A percentile compares a stretch with the other conserved stretches of the same genome.
Evolutionary conservation across 2,329 filamentous ascomycete species (phyloP).

Genomic region (Penicillium sp.): DNA sequence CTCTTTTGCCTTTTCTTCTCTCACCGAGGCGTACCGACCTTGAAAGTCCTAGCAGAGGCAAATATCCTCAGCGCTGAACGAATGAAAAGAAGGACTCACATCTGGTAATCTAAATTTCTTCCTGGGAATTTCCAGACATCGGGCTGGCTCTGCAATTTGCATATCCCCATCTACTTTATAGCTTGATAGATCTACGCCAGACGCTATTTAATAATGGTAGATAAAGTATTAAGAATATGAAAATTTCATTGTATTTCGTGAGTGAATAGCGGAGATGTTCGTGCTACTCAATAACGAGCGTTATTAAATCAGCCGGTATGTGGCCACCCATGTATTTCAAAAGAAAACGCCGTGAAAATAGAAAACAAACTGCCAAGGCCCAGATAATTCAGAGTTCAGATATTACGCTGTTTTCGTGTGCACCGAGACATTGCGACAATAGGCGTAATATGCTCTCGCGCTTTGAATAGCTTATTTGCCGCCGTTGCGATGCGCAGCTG

Average conservation of each 20-base stretch:
- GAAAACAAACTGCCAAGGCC: background rate
- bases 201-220: background rate
- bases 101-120: background rate
- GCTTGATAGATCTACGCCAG: no score
- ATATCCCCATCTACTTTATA: background rate
- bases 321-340: background rate
- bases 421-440: background rate
- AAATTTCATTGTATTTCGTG: background rate
- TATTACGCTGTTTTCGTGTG: background rate
- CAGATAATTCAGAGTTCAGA: background rate
- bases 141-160: background rate
- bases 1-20: background rate
- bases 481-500: conserved; percentile 71
- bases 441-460: background rate
- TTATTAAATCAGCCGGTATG: background rate
- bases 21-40: background rate
- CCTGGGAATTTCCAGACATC: background rate
- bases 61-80: background rate
- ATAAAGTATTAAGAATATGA: background rate
- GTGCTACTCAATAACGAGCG: background rate
- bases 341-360: conserved; percentile 2
- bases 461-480: conserved; percentile 17
- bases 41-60: background rate
- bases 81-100: background rate
- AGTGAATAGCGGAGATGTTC: background rate